These are phyloP conservation scores for Amanita rimosa DNA, from an alignment of 768 basidiomycete genomes.

Conservation along the genomic window DNA sequence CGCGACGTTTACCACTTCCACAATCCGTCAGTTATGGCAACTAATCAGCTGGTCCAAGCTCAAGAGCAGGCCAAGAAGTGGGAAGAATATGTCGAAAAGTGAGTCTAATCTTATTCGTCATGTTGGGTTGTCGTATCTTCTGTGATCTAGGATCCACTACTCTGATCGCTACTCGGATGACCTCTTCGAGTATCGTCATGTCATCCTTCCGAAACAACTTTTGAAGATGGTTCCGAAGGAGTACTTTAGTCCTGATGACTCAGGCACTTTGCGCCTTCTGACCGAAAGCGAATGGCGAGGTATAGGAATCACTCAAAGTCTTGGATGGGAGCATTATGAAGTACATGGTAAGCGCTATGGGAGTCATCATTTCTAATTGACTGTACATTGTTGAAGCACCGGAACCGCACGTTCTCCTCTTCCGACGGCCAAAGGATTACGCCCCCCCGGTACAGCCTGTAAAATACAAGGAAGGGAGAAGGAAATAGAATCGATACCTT, in stretches of 20 bases:
- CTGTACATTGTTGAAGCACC: constrained; percentile 41
- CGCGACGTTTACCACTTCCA: neutral
- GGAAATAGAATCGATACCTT: constrained; percentile 22
- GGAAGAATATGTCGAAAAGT: constrained; percentile 78
- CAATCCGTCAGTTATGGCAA: constrained; percentile 13
- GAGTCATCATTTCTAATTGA: constrained; percentile 2
- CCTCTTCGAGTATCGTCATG: constrained; percentile 90
- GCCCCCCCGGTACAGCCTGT: constrained; percentile 37
- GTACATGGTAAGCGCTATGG: constrained; percentile 63
- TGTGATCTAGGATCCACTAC: constrained; percentile 61
- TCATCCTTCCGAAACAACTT: constrained; percentile 91
- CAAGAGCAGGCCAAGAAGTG: constrained; percentile 40
- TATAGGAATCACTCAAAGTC: constrained; percentile 91
- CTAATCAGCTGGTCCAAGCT: constrained; percentile 19
- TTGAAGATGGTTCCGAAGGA: constrained; percentile 88
- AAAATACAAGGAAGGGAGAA: constrained; percentile 24
- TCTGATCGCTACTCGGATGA: constrained; percentile 91
- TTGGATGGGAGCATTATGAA: constrained; percentile 97
- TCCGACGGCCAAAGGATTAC: constrained; percentile 71
- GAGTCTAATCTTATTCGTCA: constrained; percentile 10
- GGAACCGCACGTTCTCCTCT: constrained; percentile 89
- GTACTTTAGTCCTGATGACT: constrained; percentile 63
- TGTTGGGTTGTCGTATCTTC: constrained; percentile 9
- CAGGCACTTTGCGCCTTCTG: constrained; percentile 72
- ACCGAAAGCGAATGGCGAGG: constrained; percentile 90